A percentile compares a stretch with the other conserved stretches of the same genome.
These are phyloP conservation scores for Fagopyrum esculentum DNA, from an alignment of 148 eudicot species.

Conservation along the genomic window DNA sequence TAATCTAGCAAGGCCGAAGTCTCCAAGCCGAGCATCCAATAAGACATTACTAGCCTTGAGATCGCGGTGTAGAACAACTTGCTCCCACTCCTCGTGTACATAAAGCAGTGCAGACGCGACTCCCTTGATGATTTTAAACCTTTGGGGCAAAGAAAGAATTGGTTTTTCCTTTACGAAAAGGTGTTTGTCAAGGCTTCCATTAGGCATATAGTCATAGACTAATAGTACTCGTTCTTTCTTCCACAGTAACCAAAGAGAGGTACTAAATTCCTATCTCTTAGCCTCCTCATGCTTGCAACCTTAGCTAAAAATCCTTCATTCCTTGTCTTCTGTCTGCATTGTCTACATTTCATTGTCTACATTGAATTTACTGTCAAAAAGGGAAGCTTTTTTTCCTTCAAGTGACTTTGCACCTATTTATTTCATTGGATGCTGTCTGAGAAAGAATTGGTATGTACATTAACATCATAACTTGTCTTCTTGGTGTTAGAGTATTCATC, in stretches of 20 bases:
- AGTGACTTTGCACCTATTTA: no score
- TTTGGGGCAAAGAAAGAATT: conserved; percentile 14
- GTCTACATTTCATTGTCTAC: no score
- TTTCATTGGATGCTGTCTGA: no score
- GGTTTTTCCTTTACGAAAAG: conserved; percentile 13
- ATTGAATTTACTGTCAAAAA: no score
- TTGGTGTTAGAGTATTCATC: no score
- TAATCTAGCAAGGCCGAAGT: conserved; percentile 27
- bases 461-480: no score
- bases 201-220: background rate
- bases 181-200: conserved; percentile 27
- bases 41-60: conserved; percentile 22
- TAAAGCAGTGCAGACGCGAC: conserved; percentile 21
- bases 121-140: conserved; percentile 18
- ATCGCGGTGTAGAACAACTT: no score
- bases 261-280: conserved; percentile 27
- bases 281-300: conserved; percentile 17
- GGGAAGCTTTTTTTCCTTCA: no score
- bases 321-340: conserved; percentile 8
- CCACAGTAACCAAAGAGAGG: conserved; percentile 30
- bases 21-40: no score
- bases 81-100: no score
- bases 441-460: no score
- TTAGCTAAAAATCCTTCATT: conserved; percentile 12
- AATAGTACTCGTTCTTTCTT: conserved; percentile 21